Conservation (phyloP, 2,329 filamentous ascomycete species). For the Hypoxylon rubiginosum region DNA sequence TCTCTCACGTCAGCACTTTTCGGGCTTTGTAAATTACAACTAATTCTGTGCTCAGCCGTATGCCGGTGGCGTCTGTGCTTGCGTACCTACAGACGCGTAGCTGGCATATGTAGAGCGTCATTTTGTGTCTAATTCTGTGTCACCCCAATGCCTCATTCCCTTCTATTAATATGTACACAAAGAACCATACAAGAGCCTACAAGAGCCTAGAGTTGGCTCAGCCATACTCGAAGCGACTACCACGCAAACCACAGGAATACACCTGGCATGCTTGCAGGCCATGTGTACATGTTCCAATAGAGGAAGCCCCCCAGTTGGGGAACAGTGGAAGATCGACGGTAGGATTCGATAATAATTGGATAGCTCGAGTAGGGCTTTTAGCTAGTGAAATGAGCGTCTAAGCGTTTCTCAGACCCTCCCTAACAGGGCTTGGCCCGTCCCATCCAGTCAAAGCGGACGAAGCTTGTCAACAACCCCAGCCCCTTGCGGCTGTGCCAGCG, state of each 20-base stretch:
- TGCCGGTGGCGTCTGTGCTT: constrained; percentile 25
- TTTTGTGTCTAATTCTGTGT: constrained; percentile 16
- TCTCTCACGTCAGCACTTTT: constrained; percentile 38
- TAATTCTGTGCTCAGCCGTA: constrained; percentile 23
- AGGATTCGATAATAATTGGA: constrained; percentile 24
- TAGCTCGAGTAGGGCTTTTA: constrained; percentile 10
- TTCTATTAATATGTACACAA: constrained; percentile 34
- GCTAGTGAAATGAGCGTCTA: constrained; percentile 5
- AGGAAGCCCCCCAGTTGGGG: background rate
- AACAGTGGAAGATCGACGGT: constrained; percentile 16
- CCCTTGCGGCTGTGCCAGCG: constrained; percentile 16
- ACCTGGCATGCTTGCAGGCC: constrained; percentile 15
- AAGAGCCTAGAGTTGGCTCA: constrained; percentile 20
- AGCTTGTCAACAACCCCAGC: constrained; percentile 19
- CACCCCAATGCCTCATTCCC: constrained; percentile 12
- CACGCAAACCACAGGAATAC: constrained; percentile 23
- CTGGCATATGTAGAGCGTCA: background rate
- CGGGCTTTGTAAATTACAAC: constrained; percentile 29
- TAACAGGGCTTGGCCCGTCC: constrained; percentile 15
- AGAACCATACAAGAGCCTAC: background rate
- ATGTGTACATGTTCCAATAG: constrained; percentile 7
- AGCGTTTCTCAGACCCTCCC: constrained; percentile 6
- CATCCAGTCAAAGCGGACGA: constrained; percentile 33
- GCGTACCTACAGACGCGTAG: constrained; percentile 28
- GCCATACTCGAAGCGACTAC: constrained; percentile 28